A percentile compares a stretch with the other conserved stretches of the same genome.
Evolutionary conservation across 2,329 filamentous ascomycete species (phyloP).

Genomic region (Colletotrichum sp.): DNA sequence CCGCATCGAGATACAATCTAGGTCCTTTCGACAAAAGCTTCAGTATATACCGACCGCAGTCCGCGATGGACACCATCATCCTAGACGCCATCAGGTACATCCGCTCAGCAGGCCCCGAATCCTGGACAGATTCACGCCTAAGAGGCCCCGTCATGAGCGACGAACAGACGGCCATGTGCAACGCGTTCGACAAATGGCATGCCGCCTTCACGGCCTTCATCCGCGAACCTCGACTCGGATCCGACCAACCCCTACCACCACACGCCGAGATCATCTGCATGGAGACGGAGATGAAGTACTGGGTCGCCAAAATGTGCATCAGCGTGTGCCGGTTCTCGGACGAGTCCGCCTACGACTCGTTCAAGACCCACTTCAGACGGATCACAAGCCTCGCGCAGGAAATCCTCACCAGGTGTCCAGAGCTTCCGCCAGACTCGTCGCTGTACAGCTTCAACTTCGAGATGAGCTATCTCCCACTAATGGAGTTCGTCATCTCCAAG

Average conservation of each 20-base stretch:
- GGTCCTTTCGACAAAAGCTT: constrained; percentile 5
- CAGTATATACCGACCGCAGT: constrained; percentile 11
- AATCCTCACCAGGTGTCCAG: neutral
- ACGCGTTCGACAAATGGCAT: constrained; percentile 4
- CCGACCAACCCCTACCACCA: neutral
- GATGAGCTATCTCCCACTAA: constrained; percentile 7
- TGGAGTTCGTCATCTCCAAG: constrained; percentile 16
- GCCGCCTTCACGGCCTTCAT: constrained; percentile 9
- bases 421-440: neutral
- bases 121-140: constrained; percentile 12
- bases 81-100: constrained; percentile 13
- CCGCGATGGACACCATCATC: constrained; percentile 14
- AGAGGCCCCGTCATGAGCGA: constrained; percentile 3
- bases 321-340: constrained; percentile 13
- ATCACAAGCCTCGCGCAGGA: neutral
- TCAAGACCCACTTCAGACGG: neutral
- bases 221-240: neutral
- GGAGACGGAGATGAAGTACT: constrained; percentile 17
- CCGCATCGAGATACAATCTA: neutral
- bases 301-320: constrained; percentile 10
- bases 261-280: constrained; percentile 2
- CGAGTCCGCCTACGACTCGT: constrained; percentile 12
- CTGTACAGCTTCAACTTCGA: constrained; percentile 4
- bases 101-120: constrained; percentile 1
- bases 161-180: constrained; percentile 7